Evolutionary conservation across 148 eudicot genomes (phyloP).

Genomic region (Silene conica): DNA sequence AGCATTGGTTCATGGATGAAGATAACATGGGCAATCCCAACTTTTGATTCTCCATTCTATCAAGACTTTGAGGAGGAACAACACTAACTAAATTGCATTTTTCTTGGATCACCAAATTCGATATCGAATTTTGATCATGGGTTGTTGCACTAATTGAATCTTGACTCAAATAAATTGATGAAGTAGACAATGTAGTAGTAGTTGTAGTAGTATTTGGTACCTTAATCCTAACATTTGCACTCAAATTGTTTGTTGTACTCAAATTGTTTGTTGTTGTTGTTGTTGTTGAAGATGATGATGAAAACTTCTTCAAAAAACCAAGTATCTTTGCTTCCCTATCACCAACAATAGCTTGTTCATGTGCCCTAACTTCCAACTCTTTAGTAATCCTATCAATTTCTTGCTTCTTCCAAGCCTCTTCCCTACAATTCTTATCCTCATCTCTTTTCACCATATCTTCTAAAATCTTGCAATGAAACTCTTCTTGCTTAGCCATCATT

Average conservation of each 20-base stretch:
- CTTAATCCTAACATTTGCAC: slow-evolving; percentile 23
- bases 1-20: slow-evolving; percentile 18
- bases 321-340: slow-evolving; percentile 62
- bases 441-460: slow-evolving; percentile 71
- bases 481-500: slow-evolving; percentile 72
- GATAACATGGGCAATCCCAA: slow-evolving; percentile 18
- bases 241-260: background rate
- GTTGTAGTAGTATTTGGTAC: slow-evolving; percentile 25
- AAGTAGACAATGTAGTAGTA: slow-evolving; percentile 21
- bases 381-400: slow-evolving; percentile 53
- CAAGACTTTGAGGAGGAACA: slow-evolving; percentile 13
- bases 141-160: slow-evolving; percentile 25
- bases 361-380: slow-evolving; percentile 58
- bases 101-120: slow-evolving; percentile 13
- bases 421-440: slow-evolving; percentile 55
- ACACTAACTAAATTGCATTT: slow-evolving; percentile 7
- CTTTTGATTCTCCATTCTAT: slow-evolving; percentile 16
- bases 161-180: slow-evolving; percentile 22
- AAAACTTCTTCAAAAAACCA: slow-evolving; percentile 53
- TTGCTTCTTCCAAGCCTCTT: slow-evolving; percentile 78
- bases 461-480: slow-evolving; percentile 61
- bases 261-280: background rate
- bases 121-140: slow-evolving; percentile 26
- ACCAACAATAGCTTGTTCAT: slow-evolving; percentile 54
- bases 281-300: slow-evolving; percentile 21